Evolutionary conservation across 371 early-diverging fungal species (phyloP), one percentile per base, ranked within the genome.

Genomic region (Actinomortierella wolfii): DNA sequence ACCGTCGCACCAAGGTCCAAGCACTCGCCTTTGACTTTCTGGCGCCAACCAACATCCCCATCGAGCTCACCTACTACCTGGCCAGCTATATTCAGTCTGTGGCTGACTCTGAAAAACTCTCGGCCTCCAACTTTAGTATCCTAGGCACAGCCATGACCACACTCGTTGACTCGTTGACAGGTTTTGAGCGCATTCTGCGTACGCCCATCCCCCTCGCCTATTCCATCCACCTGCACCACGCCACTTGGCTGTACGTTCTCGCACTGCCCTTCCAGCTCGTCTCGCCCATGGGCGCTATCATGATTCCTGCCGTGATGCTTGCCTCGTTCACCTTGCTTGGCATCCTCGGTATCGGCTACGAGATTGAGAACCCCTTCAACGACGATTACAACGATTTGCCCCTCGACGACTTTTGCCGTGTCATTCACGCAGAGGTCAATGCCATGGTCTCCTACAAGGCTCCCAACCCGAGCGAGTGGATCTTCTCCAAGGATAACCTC

Each of bases 191-290:
- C 28, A 91, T 94, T 59, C 66, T 89, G 26, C 81, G 82, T 28
- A 88, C 91, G 13, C 95, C 95, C 8, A 90, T 94, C 61, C 95
- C 95, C 6, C 58, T 89, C 49, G 93, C 93, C 11, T 94, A 94
- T 63, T 78, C 83, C 21, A 86, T 92, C 57, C 95, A 94, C 76
- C 78, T 93, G 53, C 79, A 84, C 34, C 92, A 92, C 51, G 83
- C 81, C 39, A 77, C 92, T 21, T 82, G 87, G 75, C 55, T 91
- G 29, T 93, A 91, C 59, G 64, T 91, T 46, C 55, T 92, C 8
- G 53, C 80, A 0, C 71, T 93, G 45, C 94, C 93, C 8, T 90
- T 87, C 81, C 87, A 90, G 56, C 64, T 91, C 26, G 79, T 85
- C 7, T 44, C 61, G 14, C 57, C 57, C 25, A 61, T 84, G 50